Evolutionary conservation across 371 early-diverging fungal genomes (phyloP).

Genomic region (Lichtheimia ornata): DNA sequence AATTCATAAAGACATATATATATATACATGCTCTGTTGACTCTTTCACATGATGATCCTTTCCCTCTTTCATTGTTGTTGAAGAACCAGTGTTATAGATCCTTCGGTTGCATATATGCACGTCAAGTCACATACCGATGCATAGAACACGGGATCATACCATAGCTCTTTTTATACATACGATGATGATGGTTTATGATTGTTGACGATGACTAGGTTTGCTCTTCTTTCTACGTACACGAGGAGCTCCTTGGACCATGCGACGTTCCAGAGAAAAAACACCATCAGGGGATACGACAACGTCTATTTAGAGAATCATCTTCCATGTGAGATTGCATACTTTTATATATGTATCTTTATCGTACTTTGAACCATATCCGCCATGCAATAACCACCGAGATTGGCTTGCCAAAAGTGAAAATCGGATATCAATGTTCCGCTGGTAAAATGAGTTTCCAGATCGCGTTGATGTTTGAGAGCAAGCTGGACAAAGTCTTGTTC

Average conservation of each 20-base stretch:
- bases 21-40: too few relatives aligned
- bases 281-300: conserved; percentile 42
- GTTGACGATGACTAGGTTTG: conserved; percentile 12
- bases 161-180: neutral
- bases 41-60: too few relatives aligned
- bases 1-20: too few relatives aligned
- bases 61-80: neutral
- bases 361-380: conserved; percentile 46
- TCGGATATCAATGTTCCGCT: conserved; percentile 26
- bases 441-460: conserved; percentile 30
- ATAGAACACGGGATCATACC: neutral
- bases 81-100: too few relatives aligned
- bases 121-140: conserved; percentile 1
- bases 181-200: too few relatives aligned
- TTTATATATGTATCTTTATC: neutral
- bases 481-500: conserved; percentile 45
- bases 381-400: conserved; percentile 49
- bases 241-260: conserved; percentile 47
- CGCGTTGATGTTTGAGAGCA: conserved; percentile 47
- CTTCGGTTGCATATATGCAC: too few relatives aligned
- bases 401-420: conserved; percentile 51
- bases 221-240: conserved; percentile 47
- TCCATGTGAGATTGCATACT: neutral
- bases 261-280: conserved; percentile 31
- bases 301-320: conserved; percentile 5